phyloP scores from a whole-genome alignment of 768 basidiomycete genomes.

The Lactarius akahatsu region DNA sequence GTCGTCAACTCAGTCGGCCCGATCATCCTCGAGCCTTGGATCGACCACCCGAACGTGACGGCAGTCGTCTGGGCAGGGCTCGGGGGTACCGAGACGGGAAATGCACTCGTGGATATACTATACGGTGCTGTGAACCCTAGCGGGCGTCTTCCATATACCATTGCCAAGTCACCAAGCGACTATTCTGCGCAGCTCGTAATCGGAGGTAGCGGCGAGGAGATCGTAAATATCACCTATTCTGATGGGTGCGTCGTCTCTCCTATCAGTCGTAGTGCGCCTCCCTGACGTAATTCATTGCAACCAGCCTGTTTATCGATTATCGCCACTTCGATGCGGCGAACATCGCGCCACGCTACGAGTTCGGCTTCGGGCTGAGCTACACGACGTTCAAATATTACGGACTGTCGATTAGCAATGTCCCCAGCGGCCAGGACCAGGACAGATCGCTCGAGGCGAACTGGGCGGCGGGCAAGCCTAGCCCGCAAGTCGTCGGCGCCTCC shows the following conservation, averaged over 20 bases:
- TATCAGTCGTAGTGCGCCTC: conserved; percentile 14
- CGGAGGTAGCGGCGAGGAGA: conserved; percentile 34
- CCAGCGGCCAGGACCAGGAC: conserved; percentile 36
- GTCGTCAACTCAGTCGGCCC: conserved; percentile 79
- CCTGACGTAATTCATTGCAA: background rate
- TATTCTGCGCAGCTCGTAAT: conserved; percentile 46
- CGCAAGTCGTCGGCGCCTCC: conserved; percentile 56
- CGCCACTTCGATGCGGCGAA: conserved; percentile 51
- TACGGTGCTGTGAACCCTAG: conserved; percentile 75
- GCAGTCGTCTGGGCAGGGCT: conserved; percentile 55
- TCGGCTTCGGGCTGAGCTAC: conserved; percentile 89
- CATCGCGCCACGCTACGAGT: conserved; percentile 80
- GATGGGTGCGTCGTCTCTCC: conserved; percentile 42
- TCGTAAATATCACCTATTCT: conserved; percentile 56
- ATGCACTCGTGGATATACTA: conserved; percentile 74
- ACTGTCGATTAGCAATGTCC: conserved; percentile 48
- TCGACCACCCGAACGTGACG: conserved; percentile 69
- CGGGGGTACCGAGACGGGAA: conserved; percentile 63
- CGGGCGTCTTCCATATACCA: conserved; percentile 69
- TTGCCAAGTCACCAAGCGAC: conserved; percentile 57
- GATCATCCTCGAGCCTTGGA: conserved; percentile 67
- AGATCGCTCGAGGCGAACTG: conserved; percentile 49
- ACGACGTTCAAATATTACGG: conserved; percentile 73
- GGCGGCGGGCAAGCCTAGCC: conserved; percentile 57
- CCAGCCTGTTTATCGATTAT: conserved; percentile 37